Percentiles rank a stretch among this genome's conserved stretches.
Evolutionary conservation across 2,329 filamentous ascomycete genomes (phyloP).

Genomic region (Colletotrichum sp.): DNA sequence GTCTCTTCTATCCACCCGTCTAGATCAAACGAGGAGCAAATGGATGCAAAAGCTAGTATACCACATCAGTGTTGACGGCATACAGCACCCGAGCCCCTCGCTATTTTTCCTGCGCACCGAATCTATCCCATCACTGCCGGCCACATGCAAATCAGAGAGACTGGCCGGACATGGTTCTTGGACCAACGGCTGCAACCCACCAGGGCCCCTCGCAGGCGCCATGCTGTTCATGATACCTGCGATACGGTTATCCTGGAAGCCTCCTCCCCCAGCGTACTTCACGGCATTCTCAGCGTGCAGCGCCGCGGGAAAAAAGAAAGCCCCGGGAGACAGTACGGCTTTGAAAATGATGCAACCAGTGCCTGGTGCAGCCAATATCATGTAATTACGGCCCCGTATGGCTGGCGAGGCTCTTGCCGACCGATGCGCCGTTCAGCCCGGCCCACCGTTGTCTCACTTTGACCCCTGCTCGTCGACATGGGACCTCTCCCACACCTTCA

Average conservation of each 20-base stretch:
- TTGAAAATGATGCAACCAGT: conserved; percentile 22
- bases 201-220: neutral
- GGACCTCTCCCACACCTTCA: conserved; percentile 26
- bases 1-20: neutral
- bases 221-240: neutral
- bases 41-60: neutral
- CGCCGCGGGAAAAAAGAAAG: conserved; percentile 10
- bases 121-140: neutral
- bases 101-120: neutral
- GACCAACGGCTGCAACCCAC: neutral
- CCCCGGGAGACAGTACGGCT: neutral
- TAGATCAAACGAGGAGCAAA: neutral
- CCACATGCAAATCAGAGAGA: neutral
- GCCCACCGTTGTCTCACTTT: conserved; percentile 22
- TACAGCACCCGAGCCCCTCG: neutral
- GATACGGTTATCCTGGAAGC: neutral
- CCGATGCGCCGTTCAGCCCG: conserved; percentile 23
- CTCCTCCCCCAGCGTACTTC: neutral
- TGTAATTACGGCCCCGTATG: conserved; percentile 17
- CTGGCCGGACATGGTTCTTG: neutral
- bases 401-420: conserved; percentile 25
- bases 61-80: neutral
- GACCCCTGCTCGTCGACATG: conserved; percentile 24
- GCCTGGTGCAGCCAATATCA: conserved; percentile 15
- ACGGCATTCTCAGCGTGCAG: neutral